These are phyloP conservation scores for Suhomyces atakaporum DNA, from an alignment of 1,139 yeast genomes.

Conservation along the genomic window DNA sequence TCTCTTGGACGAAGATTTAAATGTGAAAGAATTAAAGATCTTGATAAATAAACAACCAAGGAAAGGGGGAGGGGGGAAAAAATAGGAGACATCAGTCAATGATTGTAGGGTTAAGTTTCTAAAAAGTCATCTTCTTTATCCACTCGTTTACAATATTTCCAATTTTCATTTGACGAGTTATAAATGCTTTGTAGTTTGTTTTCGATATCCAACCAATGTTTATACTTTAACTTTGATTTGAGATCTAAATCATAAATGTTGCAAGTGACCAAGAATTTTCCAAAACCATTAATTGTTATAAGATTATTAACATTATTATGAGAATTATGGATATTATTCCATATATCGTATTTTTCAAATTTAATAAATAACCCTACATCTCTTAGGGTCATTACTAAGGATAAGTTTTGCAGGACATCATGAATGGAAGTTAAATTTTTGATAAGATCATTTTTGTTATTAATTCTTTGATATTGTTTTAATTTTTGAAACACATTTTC, in stretches of 20 bases:
- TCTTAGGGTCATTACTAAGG: constrained; percentile 55
- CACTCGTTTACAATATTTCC: constrained; percentile 37
- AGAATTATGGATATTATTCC: constrained; percentile 34
- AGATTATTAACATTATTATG: constrained; percentile 38
- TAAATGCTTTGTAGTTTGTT: constrained; percentile 36
- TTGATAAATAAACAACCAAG: not conserved
- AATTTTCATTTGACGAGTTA: constrained; percentile 36
- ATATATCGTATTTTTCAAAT: constrained; percentile 37
- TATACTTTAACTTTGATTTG: constrained; percentile 42
- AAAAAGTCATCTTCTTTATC: constrained; percentile 9
- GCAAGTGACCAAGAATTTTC: constrained; percentile 37
- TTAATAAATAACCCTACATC: constrained; percentile 55
- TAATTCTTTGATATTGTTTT: constrained; percentile 38
- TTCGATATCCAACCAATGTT: constrained; percentile 47
- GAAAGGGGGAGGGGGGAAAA: not conserved
- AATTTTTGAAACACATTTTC: constrained; percentile 42
- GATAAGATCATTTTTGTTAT: constrained; percentile 37
- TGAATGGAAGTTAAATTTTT: constrained; percentile 34
- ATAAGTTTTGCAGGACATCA: constrained; percentile 48
- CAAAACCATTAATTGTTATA: constrained; percentile 28
- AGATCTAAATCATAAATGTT: constrained; percentile 49
- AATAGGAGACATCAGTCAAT: not conserved
- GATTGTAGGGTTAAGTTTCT: constrained; percentile 6
- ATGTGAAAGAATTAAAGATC: constrained; percentile 3
- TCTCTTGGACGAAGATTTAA: not conserved